Conservation (phyloP, 495 filamentous ascomycete species). For the Neurospora sp. region DNA sequence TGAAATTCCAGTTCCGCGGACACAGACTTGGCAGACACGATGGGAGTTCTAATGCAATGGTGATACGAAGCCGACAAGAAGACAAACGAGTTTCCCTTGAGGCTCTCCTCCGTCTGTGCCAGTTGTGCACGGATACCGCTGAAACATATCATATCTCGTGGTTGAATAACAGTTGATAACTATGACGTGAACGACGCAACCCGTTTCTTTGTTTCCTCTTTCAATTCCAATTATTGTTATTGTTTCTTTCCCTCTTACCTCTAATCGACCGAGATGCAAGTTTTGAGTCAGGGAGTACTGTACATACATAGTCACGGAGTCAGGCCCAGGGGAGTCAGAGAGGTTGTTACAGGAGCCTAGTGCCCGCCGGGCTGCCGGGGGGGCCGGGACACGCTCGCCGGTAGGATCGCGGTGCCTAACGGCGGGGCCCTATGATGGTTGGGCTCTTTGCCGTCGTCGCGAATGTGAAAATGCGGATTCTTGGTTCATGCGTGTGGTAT, state of each 20-base stretch:
- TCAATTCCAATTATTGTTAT: neutral
- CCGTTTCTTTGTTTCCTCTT: neutral
- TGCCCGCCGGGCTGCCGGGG: neutral
- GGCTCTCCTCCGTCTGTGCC: neutral
- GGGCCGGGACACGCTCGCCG: neutral
- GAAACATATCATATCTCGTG: neutral
- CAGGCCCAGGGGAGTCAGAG: neutral
- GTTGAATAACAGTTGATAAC: neutral
- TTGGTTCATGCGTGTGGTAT: neutral
- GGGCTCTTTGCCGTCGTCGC: neutral
- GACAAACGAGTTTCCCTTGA: neutral
- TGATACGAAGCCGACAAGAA: neutral
- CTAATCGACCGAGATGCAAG: neutral
- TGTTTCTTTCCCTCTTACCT: neutral
- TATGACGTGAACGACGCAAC: neutral
- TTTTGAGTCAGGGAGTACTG: neutral
- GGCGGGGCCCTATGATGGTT: neutral
- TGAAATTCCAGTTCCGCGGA: neutral
- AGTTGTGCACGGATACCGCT: neutral
- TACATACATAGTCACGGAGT: neutral
- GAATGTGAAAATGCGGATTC: neutral
- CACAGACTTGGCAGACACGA: neutral
- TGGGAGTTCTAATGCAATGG: neutral
- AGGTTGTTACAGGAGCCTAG: neutral
- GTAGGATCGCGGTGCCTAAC: neutral